Evolutionary conservation across 441 rosid genomes (phyloP), one percentile per base, ranked within the genome.

Genomic region (Arabidopsis hybrid): DNA sequence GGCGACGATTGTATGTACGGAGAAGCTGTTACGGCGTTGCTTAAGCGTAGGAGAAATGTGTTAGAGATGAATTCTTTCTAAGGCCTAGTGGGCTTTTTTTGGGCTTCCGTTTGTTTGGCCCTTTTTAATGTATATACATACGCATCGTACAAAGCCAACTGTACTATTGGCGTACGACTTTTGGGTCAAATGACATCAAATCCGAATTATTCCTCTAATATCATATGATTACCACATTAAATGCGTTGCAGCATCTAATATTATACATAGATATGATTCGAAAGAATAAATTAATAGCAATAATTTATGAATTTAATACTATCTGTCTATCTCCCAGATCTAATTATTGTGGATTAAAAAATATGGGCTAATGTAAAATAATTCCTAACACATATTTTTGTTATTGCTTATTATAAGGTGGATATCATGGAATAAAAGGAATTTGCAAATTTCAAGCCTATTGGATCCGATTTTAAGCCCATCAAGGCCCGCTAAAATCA

Each of bases 1-100:
- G 74, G 69, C 12, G 79, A 73, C 21, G 81, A 78, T 5, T 72
- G 80, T 72, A 77, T 77, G 80, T 72, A 77, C 77, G 77, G 77
- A 0, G 80, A 72, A 67, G 80, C 80, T 3, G 80, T 77, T 4
- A 34, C 70, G 73, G 77, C 80, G 70, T 67, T 77, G 77, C 77
- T 72, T 3, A 77, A 77, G 45, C 80, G 80, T 66, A 60, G 80
- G 80, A 77, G 80, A 32, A 77, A 77, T 72, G 70, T 77, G 50
- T 66, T 77, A 59, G 77, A 77, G 61, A 77, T 77, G 80, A 77
- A 77, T 60, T 77, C 80, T 55, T 77, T 77, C 32, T 72, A 72
- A 38, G 31, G 69, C 64, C 45, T 21, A 26, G 50, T 66, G 72
- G 72, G 78, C 78, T 49, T 73, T 50, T 36, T 47, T 65, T 53